A percentile compares a stretch with the other conserved stretches of the same genome.
Conservation (phyloP, 2,329 filamentous ascomycete species). For the Fusarium pseudocircinatum region DNA sequence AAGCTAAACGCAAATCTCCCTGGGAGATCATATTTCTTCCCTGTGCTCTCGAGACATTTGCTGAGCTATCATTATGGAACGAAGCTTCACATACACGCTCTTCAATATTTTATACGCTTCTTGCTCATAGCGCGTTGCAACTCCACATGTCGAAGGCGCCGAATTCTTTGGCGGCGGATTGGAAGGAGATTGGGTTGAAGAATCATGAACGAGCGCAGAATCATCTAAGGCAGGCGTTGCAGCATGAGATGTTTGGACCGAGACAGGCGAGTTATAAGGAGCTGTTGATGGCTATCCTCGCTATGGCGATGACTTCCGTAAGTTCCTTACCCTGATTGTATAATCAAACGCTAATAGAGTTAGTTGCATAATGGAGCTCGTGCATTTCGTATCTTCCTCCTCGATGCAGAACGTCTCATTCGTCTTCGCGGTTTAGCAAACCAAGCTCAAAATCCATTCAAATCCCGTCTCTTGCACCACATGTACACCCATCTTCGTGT, state of each 20-base stretch:
- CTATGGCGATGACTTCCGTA: conserved; percentile 40
- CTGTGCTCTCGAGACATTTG: conserved; percentile 53
- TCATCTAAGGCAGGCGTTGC: conserved; percentile 47
- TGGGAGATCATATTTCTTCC: conserved; percentile 57
- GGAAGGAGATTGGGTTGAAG: conserved; percentile 42
- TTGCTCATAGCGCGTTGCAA: conserved; percentile 56
- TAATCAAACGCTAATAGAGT: accelerated
- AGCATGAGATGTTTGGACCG: conserved; percentile 44
- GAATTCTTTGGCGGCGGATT: conserved; percentile 25
- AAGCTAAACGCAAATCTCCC: conserved; percentile 50
- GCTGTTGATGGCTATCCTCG: conserved; percentile 55
- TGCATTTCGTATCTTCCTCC: conserved; percentile 40
- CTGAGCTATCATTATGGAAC: conserved; percentile 54
- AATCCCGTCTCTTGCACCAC: conserved; percentile 56
- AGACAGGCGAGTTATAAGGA: conserved; percentile 55
- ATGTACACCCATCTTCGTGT: conserved; percentile 58
- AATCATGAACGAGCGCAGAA: conserved; percentile 47
- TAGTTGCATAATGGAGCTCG: conserved; percentile 32
- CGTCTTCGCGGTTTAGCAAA: conserved; percentile 48
- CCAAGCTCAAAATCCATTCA: conserved; percentile 49
- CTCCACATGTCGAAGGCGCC: conserved; percentile 40
- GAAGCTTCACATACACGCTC: conserved; percentile 49
- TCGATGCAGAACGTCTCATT: conserved; percentile 57
- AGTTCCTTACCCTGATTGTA: accelerated
- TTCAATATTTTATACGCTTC: conserved; percentile 51